These are phyloP conservation scores for Phytophthora colocasiae DNA, from an alignment of 352 stramenopile species.

Conservation along the genomic window DNA sequence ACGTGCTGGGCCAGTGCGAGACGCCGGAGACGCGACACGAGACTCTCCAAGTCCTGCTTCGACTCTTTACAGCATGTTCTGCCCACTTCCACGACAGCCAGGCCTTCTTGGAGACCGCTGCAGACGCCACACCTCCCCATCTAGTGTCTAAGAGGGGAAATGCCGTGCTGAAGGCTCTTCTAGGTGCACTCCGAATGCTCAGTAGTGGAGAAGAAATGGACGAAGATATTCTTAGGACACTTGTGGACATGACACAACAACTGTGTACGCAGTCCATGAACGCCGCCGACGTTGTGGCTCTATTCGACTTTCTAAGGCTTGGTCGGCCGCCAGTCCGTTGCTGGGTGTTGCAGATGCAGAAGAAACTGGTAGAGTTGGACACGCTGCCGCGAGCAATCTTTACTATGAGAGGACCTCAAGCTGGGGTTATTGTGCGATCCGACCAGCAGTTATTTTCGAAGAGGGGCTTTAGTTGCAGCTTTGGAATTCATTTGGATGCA, in stretches of 20 bases:
- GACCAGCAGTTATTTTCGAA: slow-evolving; percentile 71
- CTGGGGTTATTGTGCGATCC: slow-evolving; percentile 69
- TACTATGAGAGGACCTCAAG: slow-evolving; percentile 65
- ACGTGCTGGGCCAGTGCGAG: slow-evolving; percentile 50
- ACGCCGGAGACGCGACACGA: slow-evolving; percentile 30
- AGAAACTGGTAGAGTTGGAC: slow-evolving; percentile 57
- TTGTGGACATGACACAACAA: slow-evolving; percentile 56
- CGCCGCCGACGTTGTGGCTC: slow-evolving; percentile 59
- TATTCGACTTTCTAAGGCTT: slow-evolving; percentile 81
- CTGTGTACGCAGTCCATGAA: slow-evolving; percentile 70
- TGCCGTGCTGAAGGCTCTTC: slow-evolving; percentile 55
- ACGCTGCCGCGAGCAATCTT: slow-evolving; percentile 74
- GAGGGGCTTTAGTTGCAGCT: slow-evolving; percentile 79
- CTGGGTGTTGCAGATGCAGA: slow-evolving; percentile 70
- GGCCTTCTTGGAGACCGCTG: slow-evolving; percentile 37
- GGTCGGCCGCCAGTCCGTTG: slow-evolving; percentile 47
- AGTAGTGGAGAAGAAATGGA: slow-evolving; percentile 37
- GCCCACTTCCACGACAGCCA: slow-evolving; percentile 48
- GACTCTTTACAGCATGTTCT: slow-evolving; percentile 49
- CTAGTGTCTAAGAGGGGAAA: slow-evolving; percentile 39
- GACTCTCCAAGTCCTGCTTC: slow-evolving; percentile 47
- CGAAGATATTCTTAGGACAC: slow-evolving; percentile 34
- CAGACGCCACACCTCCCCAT: neutral
- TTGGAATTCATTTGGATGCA: slow-evolving; percentile 60
- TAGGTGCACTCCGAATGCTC: slow-evolving; percentile 52